Evolutionary conservation across 805 yeast genomes (phyloP).

Genomic region (Kuraishia floccosa): DNA sequence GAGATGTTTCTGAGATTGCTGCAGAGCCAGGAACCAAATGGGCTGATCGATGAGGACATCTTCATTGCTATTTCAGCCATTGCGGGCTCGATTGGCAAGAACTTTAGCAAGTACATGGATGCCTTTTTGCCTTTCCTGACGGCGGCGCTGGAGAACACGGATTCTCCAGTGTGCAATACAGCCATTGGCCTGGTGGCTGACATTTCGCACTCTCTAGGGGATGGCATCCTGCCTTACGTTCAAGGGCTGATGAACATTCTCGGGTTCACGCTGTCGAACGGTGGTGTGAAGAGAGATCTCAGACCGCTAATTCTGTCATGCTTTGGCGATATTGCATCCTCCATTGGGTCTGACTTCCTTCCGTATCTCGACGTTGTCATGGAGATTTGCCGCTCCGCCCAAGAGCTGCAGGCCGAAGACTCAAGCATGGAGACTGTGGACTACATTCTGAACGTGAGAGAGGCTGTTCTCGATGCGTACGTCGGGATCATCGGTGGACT

Average conservation of each 20-base stretch:
- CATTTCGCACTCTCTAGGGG: conserved; percentile 80
- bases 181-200: conserved; percentile 96
- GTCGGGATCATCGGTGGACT: conserved; percentile 94
- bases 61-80: conserved; percentile 87
- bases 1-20: conserved; percentile 66
- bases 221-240: conserved; percentile 59
- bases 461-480: conserved; percentile 89
- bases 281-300: conserved; percentile 64
- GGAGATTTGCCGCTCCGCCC: conserved; percentile 62
- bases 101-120: conserved; percentile 67
- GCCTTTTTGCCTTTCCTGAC: conserved; percentile 76
- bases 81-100: conserved; percentile 66
- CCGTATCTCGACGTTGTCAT: conserved; percentile 74
- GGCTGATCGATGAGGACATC: conserved; percentile 84
- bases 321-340: conserved; percentile 91
- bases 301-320: conserved; percentile 85
- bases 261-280: conserved; percentile 59
- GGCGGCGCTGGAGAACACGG: conserved; percentile 71
- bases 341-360: conserved; percentile 67
- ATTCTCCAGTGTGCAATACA: conserved; percentile 72
- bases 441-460: conserved; percentile 60
- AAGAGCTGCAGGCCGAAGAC: conserved; percentile 52
- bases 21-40: conserved; percentile 44
- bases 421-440: conserved; percentile 66
- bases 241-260: conserved; percentile 75